Evolutionary conservation across 768 basidiomycete genomes (phyloP).

Genomic region (Imleria badia): DNA sequence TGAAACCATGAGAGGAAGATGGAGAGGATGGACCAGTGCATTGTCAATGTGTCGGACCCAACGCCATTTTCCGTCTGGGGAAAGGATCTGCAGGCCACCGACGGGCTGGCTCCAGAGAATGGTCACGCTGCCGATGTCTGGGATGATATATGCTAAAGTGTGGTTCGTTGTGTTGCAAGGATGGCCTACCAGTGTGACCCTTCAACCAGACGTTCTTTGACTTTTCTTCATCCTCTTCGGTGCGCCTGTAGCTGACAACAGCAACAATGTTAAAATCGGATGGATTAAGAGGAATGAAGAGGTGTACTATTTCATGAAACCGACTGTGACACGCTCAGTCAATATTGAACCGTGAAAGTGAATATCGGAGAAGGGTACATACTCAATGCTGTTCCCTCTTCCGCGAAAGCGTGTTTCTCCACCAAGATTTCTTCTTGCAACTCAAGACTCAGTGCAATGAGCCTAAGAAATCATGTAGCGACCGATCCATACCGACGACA

Average conservation of each 20-base stretch:
- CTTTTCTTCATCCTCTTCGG: constrained; percentile 47
- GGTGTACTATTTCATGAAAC: constrained; percentile 38
- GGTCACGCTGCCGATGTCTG: constrained; percentile 54
- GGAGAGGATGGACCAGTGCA: constrained; percentile 41
- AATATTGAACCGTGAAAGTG: constrained; percentile 21
- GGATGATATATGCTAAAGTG: constrained; percentile 40
- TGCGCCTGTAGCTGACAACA: constrained; percentile 43
- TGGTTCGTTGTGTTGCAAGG: not conserved
- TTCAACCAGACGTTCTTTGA: constrained; percentile 58
- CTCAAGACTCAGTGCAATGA: too few species aligned
- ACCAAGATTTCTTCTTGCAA: too few species aligned
- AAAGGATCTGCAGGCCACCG: constrained; percentile 53
- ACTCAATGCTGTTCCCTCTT: too few species aligned
- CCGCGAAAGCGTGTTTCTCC: too few species aligned
- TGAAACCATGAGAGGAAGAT: not conserved
- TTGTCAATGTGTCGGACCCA: constrained; percentile 59
- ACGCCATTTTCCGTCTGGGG: constrained; percentile 50
- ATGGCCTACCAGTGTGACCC: constrained; percentile 48
- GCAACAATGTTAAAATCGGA: not conserved
- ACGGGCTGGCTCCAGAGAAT: constrained; percentile 61
- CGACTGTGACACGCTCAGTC: constrained; percentile 34
- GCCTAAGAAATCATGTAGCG: too few species aligned
- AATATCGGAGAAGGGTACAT: constrained; percentile 24
- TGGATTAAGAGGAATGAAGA: not conserved
- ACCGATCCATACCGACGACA: too few species aligned